Evolutionary conservation across 2,329 filamentous ascomycete genomes (phyloP).

Genomic region (Aureobasidium subglaciale): DNA sequence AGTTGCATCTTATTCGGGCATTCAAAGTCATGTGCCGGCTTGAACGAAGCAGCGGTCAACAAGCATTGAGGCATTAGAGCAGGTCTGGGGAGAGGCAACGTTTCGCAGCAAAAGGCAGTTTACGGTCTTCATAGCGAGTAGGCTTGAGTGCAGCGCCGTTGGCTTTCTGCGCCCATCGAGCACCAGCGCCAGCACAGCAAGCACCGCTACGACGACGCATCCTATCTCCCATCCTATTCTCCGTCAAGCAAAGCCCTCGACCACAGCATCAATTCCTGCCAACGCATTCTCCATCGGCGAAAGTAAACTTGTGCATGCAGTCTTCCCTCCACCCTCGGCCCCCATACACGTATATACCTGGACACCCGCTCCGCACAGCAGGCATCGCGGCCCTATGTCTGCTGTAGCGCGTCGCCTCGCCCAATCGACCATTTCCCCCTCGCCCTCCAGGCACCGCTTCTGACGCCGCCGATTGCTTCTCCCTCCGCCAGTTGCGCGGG

Average conservation of each 20-base stretch:
- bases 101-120: conserved; percentile 1
- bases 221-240: background rate
- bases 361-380: conserved; percentile 11
- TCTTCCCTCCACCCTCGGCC: background rate
- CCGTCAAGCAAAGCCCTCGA: background rate
- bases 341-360: background rate
- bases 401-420: conserved; percentile 14
- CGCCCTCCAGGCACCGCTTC: background rate
- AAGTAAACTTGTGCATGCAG: background rate
- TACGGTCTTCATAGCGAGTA: background rate
- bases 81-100: background rate
- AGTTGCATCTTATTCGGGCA: background rate
- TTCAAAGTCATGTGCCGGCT: background rate
- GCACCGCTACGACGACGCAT: conserved; percentile 3
- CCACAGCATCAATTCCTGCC: background rate
- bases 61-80: background rate
- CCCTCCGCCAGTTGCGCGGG: background rate
- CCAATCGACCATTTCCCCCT: background rate
- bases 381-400: conserved; percentile 15
- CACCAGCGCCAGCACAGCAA: conserved; percentile 2
- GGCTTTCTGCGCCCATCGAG: conserved; percentile 1
- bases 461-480: background rate
- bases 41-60: conserved; percentile 1
- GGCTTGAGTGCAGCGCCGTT: background rate
- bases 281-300: background rate